A percentile compares a stretch with the other conserved stretches of the same genome.
These are phyloP conservation scores for Trichopus zeylanicus DNA, from an alignment of 116 monocot genomes.

Conservation along the genomic window DNA sequence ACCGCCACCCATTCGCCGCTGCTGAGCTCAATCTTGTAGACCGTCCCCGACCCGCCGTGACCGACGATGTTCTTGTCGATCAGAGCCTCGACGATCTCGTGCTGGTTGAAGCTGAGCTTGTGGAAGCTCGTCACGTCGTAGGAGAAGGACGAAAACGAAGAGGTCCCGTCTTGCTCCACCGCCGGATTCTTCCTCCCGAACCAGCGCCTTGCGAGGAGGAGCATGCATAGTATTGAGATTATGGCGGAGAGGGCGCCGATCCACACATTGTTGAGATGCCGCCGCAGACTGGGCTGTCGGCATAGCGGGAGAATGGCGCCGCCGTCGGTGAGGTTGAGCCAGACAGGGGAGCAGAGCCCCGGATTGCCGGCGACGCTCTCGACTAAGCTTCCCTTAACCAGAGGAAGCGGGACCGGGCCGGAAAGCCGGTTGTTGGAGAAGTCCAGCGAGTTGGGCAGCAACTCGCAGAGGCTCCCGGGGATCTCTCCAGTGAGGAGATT, in stretches of 20 bases:
- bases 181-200: slow-evolving; percentile 7
- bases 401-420: slow-evolving; percentile 67
- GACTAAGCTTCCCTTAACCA: slow-evolving; percentile 70
- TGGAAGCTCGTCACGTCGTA: slow-evolving; percentile 90
- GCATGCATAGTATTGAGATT: slow-evolving; percentile 21
- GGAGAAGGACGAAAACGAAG: slow-evolving; percentile 41
- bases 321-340: slow-evolving; percentile 27
- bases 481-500: slow-evolving; percentile 77
- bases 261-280: slow-evolving; percentile 40
- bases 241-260: slow-evolving; percentile 25
- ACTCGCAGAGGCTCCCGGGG: slow-evolving; percentile 60
- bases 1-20: slow-evolving; percentile 79
- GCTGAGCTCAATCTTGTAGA: slow-evolving; percentile 86
- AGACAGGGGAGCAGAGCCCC: slow-evolving; percentile 49
- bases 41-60: slow-evolving; percentile 78
- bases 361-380: slow-evolving; percentile 79
- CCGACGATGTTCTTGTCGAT: slow-evolving; percentile 92
- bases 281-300: slow-evolving; percentile 29
- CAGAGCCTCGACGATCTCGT: slow-evolving; percentile 79
- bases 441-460: slow-evolving; percentile 81
- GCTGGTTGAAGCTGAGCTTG: slow-evolving; percentile 81
- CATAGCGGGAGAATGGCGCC: slow-evolving; percentile 31
- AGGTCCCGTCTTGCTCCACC: slow-evolving; percentile 47
- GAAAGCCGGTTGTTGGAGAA: slow-evolving; percentile 85
- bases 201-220: slow-evolving; percentile 36